Percentiles rank a stretch among this genome's conserved stretches.
Evolutionary conservation across 2,329 filamentous ascomycete species (phyloP).

Genomic region (Penicillium hordei): DNA sequence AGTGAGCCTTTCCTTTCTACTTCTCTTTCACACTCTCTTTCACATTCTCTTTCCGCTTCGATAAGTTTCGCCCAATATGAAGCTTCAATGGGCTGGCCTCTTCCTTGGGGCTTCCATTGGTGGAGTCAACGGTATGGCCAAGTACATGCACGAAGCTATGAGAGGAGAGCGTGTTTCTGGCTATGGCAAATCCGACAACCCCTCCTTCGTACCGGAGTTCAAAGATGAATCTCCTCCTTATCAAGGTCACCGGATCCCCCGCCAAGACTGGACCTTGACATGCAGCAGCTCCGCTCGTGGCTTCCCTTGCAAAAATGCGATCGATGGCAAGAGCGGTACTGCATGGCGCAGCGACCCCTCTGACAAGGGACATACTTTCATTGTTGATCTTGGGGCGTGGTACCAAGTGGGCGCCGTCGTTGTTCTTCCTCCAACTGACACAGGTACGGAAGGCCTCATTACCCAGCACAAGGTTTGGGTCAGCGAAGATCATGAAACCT

Average conservation of each 20-base stretch:
- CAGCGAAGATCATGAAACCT: slow-evolving; percentile 5
- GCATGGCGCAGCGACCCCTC: slow-evolving; percentile 9
- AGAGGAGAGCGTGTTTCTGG: slow-evolving; percentile 9
- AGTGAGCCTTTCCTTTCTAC: background rate
- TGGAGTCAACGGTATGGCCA: slow-evolving; percentile 6
- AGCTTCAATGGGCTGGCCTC: slow-evolving; percentile 8
- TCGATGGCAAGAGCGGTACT: slow-evolving; percentile 8
- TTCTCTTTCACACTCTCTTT: background rate
- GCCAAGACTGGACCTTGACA: slow-evolving; percentile 13
- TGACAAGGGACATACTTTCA: slow-evolving; percentile 2
- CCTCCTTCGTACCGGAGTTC: slow-evolving; percentile 3
- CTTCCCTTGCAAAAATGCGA: slow-evolving; percentile 4
- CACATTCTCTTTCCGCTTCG: background rate
- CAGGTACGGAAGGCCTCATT: slow-evolving; percentile 2
- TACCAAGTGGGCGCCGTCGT: slow-evolving; percentile 10
- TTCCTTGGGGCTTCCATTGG: slow-evolving; percentile 7
- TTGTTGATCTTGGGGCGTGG: slow-evolving; percentile 7
- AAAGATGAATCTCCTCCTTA: slow-evolving; percentile 17
- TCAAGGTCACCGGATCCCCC: slow-evolving; percentile 10
- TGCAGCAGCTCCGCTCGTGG: slow-evolving; percentile 11
- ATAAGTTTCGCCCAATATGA: slow-evolving; percentile 4
- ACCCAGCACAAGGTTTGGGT: slow-evolving; percentile 12
- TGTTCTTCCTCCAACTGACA: slow-evolving; percentile 5
- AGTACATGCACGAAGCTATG: slow-evolving; percentile 14
- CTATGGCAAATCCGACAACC: slow-evolving; percentile 4